Base-by-base conservation (phyloP, 768 basidiomycete genomes). In the Trichaptum fuscoviolaceum region DNA sequence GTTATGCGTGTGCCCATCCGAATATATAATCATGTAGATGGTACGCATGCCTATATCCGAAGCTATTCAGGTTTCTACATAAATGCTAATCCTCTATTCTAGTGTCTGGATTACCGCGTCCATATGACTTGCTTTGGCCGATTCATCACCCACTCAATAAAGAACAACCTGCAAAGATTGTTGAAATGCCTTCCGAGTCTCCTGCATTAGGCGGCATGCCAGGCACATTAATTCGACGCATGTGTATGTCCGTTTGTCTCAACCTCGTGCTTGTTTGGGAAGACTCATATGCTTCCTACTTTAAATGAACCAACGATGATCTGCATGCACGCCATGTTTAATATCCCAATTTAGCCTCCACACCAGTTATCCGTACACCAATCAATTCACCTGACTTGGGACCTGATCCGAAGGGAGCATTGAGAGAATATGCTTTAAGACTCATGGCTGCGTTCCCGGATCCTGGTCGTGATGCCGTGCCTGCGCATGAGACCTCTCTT, bases 1-100 rank as follows among this genome's bases (percentile, higher is more conserved):
- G 85, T 95, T 2, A 93, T 96, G 90, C 92, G 91, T 63, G 90
- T 99, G 0, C 96, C 96, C 0, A 89, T 99, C 59, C 80, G 95
- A 25, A 82, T 99, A 6, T 98, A 97, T 77, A 95, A 93, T 66
- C 82, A 95, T 69, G 92, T 97, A 66, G 79, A 85, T 60, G 86
- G 95, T 95, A 70, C 63, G 87, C 74, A 17, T 30, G 8, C 8
- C 36, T 66, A 17, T 35, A 10, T 20, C 34, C 25, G 57, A 52
- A 60, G 6, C 26, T 52, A 25, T 20, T 61, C 36, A 27, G 35
- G 62, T n/a, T 63, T 23, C 27, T 20, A 69, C 24, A 27, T 62
- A 67, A 58, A 69, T 65, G 61, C 57, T 57, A 61, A 63, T 20
- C 30, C 17, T 58, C 15, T 35, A 67, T 23, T 63, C 23, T 67